Conservation (phyloP, 2,329 filamentous ascomycete species). For the Verticillium albo-atrum region DNA sequence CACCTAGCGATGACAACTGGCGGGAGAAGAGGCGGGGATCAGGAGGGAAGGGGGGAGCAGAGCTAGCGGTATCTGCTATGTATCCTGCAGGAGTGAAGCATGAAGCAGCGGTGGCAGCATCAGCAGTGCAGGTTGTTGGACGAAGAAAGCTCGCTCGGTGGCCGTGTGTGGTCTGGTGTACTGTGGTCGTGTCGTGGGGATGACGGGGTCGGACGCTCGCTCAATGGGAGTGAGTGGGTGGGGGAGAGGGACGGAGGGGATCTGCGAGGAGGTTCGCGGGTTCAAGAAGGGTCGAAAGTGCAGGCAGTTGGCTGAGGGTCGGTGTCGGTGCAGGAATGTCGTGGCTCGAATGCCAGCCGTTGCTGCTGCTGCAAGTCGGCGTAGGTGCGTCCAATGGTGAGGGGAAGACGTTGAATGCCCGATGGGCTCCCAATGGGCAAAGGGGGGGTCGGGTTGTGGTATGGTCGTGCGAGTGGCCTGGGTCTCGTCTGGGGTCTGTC, state of each 20-base stretch:
- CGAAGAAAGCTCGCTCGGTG: not conserved
- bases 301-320: constrained; percentile 2
- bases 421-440: constrained; percentile 9
- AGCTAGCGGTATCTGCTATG: constrained; percentile 11
- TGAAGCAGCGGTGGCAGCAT: constrained; percentile 7
- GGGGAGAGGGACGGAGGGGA: not conserved
- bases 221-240: constrained; percentile 1
- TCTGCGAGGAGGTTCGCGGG: constrained; percentile 2
- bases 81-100: constrained; percentile 15
- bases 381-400: constrained; percentile 12
- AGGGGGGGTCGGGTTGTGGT: not conserved
- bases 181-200: not conserved
- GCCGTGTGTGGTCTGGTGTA: not conserved
- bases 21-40: constrained; percentile 7
- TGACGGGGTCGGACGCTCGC: not conserved
- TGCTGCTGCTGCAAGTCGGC: constrained; percentile 15
- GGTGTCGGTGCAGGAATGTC: constrained; percentile 22
- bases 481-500: not conserved
- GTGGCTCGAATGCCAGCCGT: constrained; percentile 35
- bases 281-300: constrained; percentile 6
- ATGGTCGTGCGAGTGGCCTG: not conserved
- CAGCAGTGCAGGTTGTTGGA: constrained; percentile 1
- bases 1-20: constrained; percentile 1
- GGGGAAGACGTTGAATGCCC: constrained; percentile 6
- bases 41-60: constrained; percentile 5